Evolutionary conservation across 2,329 filamentous ascomycete genomes (phyloP), one percentile per base, ranked within the genome.

Genomic region (Fusarium liriodendri): DNA sequence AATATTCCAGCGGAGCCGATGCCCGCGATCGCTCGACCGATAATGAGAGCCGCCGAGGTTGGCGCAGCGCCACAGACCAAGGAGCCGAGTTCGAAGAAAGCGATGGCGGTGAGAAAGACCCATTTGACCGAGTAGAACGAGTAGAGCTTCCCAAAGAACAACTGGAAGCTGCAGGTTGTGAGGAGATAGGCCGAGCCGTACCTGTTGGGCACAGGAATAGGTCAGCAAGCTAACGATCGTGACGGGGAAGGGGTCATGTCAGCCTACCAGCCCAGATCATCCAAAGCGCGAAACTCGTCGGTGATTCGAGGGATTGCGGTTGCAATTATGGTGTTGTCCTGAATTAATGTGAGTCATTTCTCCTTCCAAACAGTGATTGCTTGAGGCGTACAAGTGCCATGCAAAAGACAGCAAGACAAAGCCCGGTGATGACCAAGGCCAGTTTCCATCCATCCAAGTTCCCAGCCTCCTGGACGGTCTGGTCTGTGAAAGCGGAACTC

Each of bases 81-180:
- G 25, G 83, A 86, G 25, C 89, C 88, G 2, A 89, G 62, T 72
- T 89, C 88, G 62, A 91, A 89, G 58, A 89, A 80, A 59, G 83
- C 67, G 27, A 91, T 81, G 7, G 82, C 79, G n/a, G 76, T 42
- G 6, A 89, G 80, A 73, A 87, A 90, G 5, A 83, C 83, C 63
- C 81, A 83, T 74, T 85, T 85, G 68, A 89, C 82, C n/a, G 84
- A 80, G 72, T 89, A 89, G 77, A 87, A 87, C 67, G 83, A 85
- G 78, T 84, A 85, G 2, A 80, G 80, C 54, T 87, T 87, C 50
- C 85, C 85, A 8, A 81, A 64, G 27, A 64, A 45, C 11, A 64
- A 20, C 14, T 64, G 50, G 27, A 64, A 64, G 8, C 50, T 35
- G 27, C 62, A 64, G 13, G 62, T 64, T 8, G 62, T 58, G 7